These are phyloP conservation scores for Cucurbita ficifolia DNA, from an alignment of 306 rosid genomes.

Conservation along the genomic window DNA sequence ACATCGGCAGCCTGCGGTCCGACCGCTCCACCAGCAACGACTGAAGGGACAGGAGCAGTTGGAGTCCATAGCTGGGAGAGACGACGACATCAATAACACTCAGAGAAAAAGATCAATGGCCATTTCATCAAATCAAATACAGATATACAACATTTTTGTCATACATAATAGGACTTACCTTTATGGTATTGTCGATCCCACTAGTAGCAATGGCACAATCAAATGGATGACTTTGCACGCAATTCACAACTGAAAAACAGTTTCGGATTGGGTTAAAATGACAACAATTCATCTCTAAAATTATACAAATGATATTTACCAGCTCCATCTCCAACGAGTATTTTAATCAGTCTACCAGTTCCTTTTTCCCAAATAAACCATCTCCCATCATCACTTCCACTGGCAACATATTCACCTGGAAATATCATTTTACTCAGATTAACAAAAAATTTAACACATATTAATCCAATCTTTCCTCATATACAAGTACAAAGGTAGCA, in stretches of 20 bases:
- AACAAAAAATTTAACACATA: not conserved
- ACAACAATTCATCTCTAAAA: not conserved
- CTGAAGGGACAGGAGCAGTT: constrained; percentile 54
- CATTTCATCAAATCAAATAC: not conserved
- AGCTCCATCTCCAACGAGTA: constrained; percentile 75
- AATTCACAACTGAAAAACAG: constrained; percentile 62
- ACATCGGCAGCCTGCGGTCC: constrained; percentile 65
- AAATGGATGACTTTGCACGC: constrained; percentile 80
- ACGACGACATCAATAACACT: constrained; percentile 10
- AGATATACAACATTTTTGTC: not conserved
- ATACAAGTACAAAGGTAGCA: no score
- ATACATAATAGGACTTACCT: constrained; percentile 29
- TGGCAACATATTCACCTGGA: constrained; percentile 80
- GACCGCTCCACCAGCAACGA: constrained; percentile 59
- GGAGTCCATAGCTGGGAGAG: constrained; percentile 81
- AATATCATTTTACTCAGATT: constrained; percentile 16
- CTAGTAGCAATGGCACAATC: constrained; percentile 94
- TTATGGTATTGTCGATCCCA: constrained; percentile 88
- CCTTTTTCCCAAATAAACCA: constrained; percentile 95
- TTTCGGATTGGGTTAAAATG: not conserved
- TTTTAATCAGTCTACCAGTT: constrained; percentile 79
- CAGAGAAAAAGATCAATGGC: constrained; percentile 7
- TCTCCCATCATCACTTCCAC: constrained; percentile 99
- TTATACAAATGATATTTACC: constrained; percentile 31
- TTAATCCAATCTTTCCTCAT: no score